phyloP scores from a whole-genome alignment of 2,329 filamentous ascomycete species.

The Hymenoscyphus occultus region DNA sequence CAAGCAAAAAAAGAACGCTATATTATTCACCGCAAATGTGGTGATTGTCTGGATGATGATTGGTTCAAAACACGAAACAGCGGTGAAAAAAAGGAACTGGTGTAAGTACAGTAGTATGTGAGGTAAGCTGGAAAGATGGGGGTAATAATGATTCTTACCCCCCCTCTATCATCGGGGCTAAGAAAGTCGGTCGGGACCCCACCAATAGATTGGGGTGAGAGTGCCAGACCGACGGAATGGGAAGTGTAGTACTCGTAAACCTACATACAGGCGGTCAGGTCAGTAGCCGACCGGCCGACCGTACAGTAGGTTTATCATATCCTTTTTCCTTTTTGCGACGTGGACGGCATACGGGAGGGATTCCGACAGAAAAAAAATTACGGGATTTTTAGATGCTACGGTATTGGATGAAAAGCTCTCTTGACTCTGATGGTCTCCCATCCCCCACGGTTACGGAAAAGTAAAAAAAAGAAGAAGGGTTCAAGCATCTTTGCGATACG shows the following conservation, averaged over 20 bases:
- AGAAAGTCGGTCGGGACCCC: no score
- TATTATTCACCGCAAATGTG: neutral
- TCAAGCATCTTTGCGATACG: neutral
- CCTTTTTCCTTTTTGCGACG: neutral
- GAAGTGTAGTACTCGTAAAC: no score
- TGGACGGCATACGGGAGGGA: neutral
- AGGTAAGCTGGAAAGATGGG: no score
- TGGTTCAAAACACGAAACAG: neutral
- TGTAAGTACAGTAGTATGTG: no score
- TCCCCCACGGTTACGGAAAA: neutral
- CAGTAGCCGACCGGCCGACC: neutral
- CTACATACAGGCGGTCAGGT: neutral
- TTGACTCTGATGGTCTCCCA: no score
- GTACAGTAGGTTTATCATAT: no score
- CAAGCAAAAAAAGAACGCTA: neutral
- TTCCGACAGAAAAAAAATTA: neutral
- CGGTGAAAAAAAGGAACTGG: neutral
- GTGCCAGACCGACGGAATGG: no score
- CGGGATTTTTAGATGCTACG: neutral
- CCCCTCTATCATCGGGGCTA: neutral
- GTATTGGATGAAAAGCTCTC: neutral
- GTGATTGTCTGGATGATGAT: neutral
- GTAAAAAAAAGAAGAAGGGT: neutral
- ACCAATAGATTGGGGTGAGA: no score
- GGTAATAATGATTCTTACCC: neutral